A percentile compares a stretch with the other conserved stretches of the same genome.
These are phyloP conservation scores for Bremia lactucae DNA, from an alignment of 352 stramenopile genomes.

Conservation along the genomic window DNA sequence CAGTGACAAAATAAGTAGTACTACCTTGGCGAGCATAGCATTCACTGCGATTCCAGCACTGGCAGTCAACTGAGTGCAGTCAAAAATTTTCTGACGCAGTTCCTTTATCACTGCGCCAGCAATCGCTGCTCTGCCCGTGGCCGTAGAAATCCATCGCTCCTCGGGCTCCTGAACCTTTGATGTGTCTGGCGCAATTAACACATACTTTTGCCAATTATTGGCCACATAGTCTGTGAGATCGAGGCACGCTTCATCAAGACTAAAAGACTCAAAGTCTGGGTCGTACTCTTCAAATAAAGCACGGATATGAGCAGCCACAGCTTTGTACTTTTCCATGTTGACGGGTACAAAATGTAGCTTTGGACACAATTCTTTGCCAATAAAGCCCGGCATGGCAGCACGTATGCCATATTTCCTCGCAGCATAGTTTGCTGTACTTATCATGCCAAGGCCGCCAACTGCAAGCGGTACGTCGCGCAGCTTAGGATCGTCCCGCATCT, in stretches of 20 bases:
- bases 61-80: constrained; percentile 87
- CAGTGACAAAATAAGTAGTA: too few species aligned
- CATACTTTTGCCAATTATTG: constrained; percentile 42
- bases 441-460: constrained; percentile 90
- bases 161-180: constrained; percentile 8
- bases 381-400: constrained; percentile 94
- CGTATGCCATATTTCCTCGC: constrained; percentile 91
- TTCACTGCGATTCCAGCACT: constrained; percentile 90
- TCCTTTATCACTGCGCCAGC: constrained; percentile 63
- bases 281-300: constrained; percentile 90
- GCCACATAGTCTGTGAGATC: constrained; percentile 88
- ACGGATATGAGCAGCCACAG: constrained; percentile 62
- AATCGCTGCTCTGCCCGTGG: constrained; percentile 16
- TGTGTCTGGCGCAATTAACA: constrained; percentile 2
- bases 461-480: constrained; percentile 85
- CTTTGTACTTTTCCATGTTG: constrained; percentile 88
- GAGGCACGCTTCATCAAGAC: constrained; percentile 92
- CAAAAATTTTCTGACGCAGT: constrained; percentile 74
- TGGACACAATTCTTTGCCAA: constrained; percentile 91
- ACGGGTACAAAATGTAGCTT: constrained; percentile 87
- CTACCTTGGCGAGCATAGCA: constrained; percentile 87
- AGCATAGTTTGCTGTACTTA: constrained; percentile 93
- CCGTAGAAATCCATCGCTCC: constrained; percentile 5
- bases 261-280: constrained; percentile 83
- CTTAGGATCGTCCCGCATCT: constrained; percentile 88